Evolutionary conservation across 2,329 filamentous ascomycete species (phyloP), one percentile per base, ranked within the genome.

Genomic region (Clonostachys rosea): DNA sequence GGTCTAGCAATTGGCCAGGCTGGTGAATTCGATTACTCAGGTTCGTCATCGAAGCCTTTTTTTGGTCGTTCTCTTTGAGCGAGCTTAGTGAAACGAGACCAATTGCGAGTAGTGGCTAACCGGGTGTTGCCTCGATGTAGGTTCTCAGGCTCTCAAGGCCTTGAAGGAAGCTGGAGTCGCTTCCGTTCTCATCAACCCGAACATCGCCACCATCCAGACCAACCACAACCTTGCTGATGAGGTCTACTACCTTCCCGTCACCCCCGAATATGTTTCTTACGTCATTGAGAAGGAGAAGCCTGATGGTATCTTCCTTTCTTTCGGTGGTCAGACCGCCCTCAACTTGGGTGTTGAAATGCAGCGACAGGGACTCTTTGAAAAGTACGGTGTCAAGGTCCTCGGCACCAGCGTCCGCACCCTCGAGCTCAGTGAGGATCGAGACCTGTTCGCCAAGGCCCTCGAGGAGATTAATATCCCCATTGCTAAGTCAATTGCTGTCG

Each of bases 401-500:
- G 94, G 94, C 64, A 99, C 94, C 43, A 95, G 89, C 67, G 87
- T 97, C 63, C 86, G 89, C 69, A 97, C 94, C 17, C 79, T 99
- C 49, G 91, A 96, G 78, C 88, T 91, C 47, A 92, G 86, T 61
- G 92, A 97, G 72, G 94, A 99, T 67, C 86, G 94, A 74, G 94
- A 97, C 64, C 79, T 97, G 54, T 99, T 99, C 67, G 84, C 92
- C 51, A 91, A 95, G 74, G 94, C 94, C 44, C 79, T 99, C 51
- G 91, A 95, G 59, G 92, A 97, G 75, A 99, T 99, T 64, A 79
- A 96, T 63, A 97, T 97, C 58, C 94, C 94, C 50, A 96, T 97
- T 60, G 94, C 94, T 47, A 89, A 96, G 73, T 96, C 91, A 8
- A 91, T 96, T 59, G 94, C 94, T 52, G 92, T 96, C 50, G 79